phyloP scores from a whole-genome alignment of 2,329 filamentous ascomycete species.

The Emericellopsis cladophorae region DNA sequence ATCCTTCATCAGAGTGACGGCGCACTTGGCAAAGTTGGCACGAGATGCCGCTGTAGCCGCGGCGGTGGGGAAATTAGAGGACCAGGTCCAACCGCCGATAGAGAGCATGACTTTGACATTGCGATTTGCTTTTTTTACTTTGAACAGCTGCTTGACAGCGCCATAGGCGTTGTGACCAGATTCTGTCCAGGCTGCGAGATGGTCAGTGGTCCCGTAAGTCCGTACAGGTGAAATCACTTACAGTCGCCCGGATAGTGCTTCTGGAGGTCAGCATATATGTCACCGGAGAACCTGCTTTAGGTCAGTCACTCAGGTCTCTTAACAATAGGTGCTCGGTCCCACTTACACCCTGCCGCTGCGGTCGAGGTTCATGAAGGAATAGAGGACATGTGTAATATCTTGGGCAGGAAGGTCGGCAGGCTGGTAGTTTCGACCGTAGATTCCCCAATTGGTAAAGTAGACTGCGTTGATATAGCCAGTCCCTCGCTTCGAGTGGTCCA shows the following conservation, averaged over 20 bases:
- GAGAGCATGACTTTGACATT: slow-evolving; percentile 67
- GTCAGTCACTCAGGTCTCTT: neutral
- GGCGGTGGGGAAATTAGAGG: slow-evolving; percentile 12
- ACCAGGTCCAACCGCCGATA: slow-evolving; percentile 82
- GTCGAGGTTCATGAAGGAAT: slow-evolving; percentile 66
- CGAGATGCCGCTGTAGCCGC: slow-evolving; percentile 47
- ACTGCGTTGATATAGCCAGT: slow-evolving; percentile 22
- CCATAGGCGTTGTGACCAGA: slow-evolving; percentile 64
- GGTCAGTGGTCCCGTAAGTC: neutral
- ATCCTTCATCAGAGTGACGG: slow-evolving; percentile 60
- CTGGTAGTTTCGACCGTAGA: slow-evolving; percentile 60
- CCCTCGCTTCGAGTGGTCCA: slow-evolving; percentile 9
- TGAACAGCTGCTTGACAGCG: slow-evolving; percentile 65
- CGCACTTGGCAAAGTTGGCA: slow-evolving; percentile 52
- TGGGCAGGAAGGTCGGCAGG: slow-evolving; percentile 57
- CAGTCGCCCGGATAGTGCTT: slow-evolving; percentile 55
- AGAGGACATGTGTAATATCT: slow-evolving; percentile 67
- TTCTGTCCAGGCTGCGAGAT: slow-evolving; percentile 38
- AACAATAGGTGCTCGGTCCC: slow-evolving; percentile 2
- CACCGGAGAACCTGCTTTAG: slow-evolving; percentile 31
- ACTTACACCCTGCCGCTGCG: slow-evolving; percentile 59
- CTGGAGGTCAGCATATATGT: slow-evolving; percentile 36
- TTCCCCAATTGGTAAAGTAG: slow-evolving; percentile 39
- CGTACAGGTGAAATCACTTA: neutral
- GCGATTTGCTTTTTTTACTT: slow-evolving; percentile 66